phyloP scores from a whole-genome alignment of 192 early-diverging fungal genomes.

The Podila clonocystis region DNA sequence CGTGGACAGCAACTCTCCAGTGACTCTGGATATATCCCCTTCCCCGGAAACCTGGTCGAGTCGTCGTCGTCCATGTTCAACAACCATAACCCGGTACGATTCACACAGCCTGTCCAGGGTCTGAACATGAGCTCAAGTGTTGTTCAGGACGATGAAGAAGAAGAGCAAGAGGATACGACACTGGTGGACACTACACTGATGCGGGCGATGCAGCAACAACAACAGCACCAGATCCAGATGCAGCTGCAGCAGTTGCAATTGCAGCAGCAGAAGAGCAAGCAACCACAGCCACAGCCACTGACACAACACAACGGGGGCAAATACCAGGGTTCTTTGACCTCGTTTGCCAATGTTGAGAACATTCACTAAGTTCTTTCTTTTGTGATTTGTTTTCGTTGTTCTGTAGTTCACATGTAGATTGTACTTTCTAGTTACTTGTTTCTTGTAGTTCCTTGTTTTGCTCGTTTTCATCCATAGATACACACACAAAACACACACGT shows the following conservation, averaged over 20 bases:
- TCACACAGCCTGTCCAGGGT: not conserved
- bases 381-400: too few relatives aligned
- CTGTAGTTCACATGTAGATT: too few relatives aligned
- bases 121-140: not conserved
- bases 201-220: not conserved
- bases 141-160: not conserved
- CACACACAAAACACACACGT: too few relatives aligned
- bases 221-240: constrained; percentile 1
- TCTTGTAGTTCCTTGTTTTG: too few relatives aligned
- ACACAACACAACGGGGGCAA: not conserved
- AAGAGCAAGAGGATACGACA: not conserved
- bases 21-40: not conserved
- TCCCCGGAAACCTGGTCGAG: not conserved
- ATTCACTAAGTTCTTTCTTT: too few relatives aligned
- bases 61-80: not conserved
- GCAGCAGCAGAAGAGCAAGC: not conserved
- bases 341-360: not conserved
- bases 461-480: too few relatives aligned
- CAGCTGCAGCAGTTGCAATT: not conserved
- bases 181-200: not conserved
- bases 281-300: not conserved
- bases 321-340: not conserved
- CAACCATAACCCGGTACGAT: not conserved
- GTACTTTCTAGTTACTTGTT: too few relatives aligned
- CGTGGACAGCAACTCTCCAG: not conserved